Evolutionary conservation across 352 stramenopile genomes (phyloP).

Genomic region (Phytophthora podocarpi): DNA sequence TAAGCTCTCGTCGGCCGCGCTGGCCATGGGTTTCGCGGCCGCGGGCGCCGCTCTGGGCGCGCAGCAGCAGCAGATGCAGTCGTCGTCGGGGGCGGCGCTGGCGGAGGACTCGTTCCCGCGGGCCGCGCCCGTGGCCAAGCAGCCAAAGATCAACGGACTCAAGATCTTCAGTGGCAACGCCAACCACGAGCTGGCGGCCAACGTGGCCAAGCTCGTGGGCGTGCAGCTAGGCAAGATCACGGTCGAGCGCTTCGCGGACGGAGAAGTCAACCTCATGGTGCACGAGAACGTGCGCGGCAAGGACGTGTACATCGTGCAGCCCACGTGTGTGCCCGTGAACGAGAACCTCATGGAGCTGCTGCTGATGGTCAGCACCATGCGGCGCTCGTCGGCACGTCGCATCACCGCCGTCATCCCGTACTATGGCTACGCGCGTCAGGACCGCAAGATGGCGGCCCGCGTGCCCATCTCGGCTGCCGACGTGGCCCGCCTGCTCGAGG

Average conservation of each 20-base stretch:
- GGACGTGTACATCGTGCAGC: conserved; percentile 99
- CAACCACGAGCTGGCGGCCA: conserved; percentile 95
- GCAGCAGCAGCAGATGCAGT: conserved; percentile 32
- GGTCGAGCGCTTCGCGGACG: conserved; percentile 98
- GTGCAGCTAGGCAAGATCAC: conserved; percentile 98
- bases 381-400: conserved; percentile 95
- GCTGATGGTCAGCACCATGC: conserved; percentile 98
- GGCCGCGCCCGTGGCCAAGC: conserved; percentile 72
- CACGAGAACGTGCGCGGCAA: conserved; percentile 99
- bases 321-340: conserved; percentile 99
- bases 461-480: conserved; percentile 97
- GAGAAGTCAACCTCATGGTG: conserved; percentile 99
- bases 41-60: conserved; percentile 51
- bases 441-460: conserved; percentile 92
- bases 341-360: conserved; percentile 99
- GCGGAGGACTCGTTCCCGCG: conserved; percentile 64
- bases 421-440: conserved; percentile 92
- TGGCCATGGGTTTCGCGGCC: conserved; percentile 55
- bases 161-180: conserved; percentile 99
- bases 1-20: conserved; percentile 48
- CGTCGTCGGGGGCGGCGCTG: conserved; percentile 29
- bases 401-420: conserved; percentile 99
- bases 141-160: conserved; percentile 91
- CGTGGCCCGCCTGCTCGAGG: conserved; percentile 85
- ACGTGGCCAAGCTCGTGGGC: conserved; percentile 97